phyloP scores from a whole-genome alignment of 345 rosid species.

The Heritiera fomes region DNA sequence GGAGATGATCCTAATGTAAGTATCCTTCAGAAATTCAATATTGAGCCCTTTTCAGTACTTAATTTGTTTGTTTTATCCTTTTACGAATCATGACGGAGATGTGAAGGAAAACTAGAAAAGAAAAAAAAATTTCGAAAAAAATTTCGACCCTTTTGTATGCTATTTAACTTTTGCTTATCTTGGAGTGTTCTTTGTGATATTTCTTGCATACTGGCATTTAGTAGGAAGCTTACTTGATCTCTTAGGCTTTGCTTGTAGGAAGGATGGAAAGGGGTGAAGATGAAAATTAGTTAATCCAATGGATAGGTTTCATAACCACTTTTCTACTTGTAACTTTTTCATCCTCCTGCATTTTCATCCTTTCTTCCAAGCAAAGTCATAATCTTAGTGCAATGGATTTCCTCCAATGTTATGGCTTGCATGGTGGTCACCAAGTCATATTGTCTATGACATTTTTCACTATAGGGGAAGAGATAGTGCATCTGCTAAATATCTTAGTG shows the following conservation, averaged over 20 bases:
- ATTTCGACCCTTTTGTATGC: background rate
- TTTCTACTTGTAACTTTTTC: too few species aligned
- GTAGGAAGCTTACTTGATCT: background rate
- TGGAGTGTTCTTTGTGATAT: background rate
- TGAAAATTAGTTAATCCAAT: too few species aligned
- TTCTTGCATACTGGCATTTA: background rate
- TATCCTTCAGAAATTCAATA: background rate
- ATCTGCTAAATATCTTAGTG: background rate
- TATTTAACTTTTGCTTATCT: background rate
- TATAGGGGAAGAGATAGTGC: background rate
- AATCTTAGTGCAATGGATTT: background rate
- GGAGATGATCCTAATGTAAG: conserved; percentile 90
- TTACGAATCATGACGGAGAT: too few species aligned
- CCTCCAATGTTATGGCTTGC: background rate
- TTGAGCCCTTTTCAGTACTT: background rate
- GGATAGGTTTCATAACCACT: too few species aligned
- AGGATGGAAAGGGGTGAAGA: too few species aligned
- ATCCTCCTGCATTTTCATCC: too few species aligned
- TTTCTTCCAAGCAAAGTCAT: too few species aligned
- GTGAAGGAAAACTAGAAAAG: too few species aligned
- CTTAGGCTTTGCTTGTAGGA: background rate
- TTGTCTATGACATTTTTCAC: too few species aligned
- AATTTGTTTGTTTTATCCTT: too few species aligned
- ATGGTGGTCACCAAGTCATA: background rate
- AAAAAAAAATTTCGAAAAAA: too few species aligned